Base-by-base conservation (phyloP, 1,139 yeast species). In the Pichia cactophila region DNA sequence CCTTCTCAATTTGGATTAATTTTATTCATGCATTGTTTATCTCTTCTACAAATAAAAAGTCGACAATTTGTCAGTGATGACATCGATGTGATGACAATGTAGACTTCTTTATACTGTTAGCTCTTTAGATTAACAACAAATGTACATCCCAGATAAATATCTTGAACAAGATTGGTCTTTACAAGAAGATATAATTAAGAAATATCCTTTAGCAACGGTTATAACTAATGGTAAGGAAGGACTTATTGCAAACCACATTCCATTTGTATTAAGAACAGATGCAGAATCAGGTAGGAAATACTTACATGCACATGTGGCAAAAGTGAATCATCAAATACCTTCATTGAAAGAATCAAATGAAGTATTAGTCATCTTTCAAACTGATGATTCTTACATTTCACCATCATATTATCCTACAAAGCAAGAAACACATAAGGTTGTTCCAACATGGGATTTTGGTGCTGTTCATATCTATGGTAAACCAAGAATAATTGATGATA, bases 381-480 rank as follows among this genome's bases (percentile, higher is more conserved):
- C 80, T 5, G 67, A 64, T 4, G 72, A 80, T 58, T 69, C 79
- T 1, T 83, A 83, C 60, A 74, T 81, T 36, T 68, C 83, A 9
- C 87, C 89, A 3, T 66, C 73, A 16, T 81, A 81, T 71, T 82
- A 83, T 59, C 75, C 79, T 2, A 71, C 73, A 2, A 81, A 83
- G 64, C 68, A 72, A 55, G 73, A 72, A 46, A 77, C 83, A 29
- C 84, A 80, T 54, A 81, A 80, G 58, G 75, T 72, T 40, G 89
- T 81, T 10, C 87, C 88, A 12, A 83, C 89, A 0, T 83, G 88
- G 89, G 83, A 79, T 62, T 83, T 78, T 66, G 81, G 79, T 2
- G 67, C 79, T 5, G 82, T 78, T 38, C 87, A 83, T 58, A 71
- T 77, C 41, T 69, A 77, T 50, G 88, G 88, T 4, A 72, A 63